Base-by-base conservation (phyloP, 257 asterid species). In the Parsonsia alboflavescens region DNA sequence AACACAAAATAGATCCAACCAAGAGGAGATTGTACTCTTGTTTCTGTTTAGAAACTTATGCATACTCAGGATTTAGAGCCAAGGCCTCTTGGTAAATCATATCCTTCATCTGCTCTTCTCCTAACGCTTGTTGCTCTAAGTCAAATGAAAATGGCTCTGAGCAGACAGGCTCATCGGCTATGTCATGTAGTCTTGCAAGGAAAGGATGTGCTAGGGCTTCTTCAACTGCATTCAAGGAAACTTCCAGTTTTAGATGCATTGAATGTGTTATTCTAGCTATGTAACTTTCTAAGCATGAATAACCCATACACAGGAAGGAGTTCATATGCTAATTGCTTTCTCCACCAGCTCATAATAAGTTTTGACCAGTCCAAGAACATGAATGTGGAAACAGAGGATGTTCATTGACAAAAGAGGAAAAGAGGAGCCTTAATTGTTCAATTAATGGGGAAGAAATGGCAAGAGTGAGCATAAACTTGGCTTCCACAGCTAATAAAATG, bases 51-150 rank as follows among this genome's bases (percentile, higher is more conserved):
- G 56, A 16, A 9, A 49, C 50, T 80, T 76, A 85, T 59, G 81
- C 86, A 58, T 77, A 77, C 13, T 75, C 75, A 1, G 91, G 97
- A 87, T 95, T 95, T 59, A 92, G 72, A 66, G 82, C 83, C 86
- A 88, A 74, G 19, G 98, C 91, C 81, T 95, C 98, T 65, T 82
- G 81, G 86, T 90, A 92, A 46, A 95, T 90, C 99, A 90, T 82
- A 53, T 95, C 97, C 77, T 95, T 95, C 63, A 95, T 92, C 88
- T 95, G 93, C 78, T 95, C 99, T 74, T 90, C 96, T 17, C 89
- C 83, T 59, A 87, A 78, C 72, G 78, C 82, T 77, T 88, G 93
- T 50, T 84, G 82, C 89, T 95, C 99, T 72, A 92, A 87, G 76
- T 92, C 98, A 30, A 87, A 91, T 6, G 90, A 81, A 78, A 95